These are phyloP conservation scores for Tylopilus plumbeoviolaceoides DNA, from an alignment of 768 basidiomycete species.

Conservation along the genomic window DNA sequence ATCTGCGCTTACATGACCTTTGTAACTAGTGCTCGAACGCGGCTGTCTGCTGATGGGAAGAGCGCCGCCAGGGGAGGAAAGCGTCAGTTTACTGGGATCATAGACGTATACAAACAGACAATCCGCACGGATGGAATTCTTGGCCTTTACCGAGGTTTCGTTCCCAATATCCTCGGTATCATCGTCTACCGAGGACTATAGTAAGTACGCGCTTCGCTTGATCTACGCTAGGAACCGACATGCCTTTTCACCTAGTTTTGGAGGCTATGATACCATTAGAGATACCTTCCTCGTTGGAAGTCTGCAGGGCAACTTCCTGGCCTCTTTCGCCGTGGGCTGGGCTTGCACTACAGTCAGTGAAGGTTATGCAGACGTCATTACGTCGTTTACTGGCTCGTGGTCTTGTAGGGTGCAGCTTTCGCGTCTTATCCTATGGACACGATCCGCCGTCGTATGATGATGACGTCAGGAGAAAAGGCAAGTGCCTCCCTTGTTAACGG, in stretches of 20 bases:
- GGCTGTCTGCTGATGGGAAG: conserved; percentile 39
- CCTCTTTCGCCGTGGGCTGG: conserved; percentile 41
- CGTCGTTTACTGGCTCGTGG: neutral
- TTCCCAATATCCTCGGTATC: conserved; percentile 40
- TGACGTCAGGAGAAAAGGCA: conserved; percentile 39
- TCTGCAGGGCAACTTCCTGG: conserved; percentile 37
- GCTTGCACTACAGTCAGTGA: conserved; percentile 35
- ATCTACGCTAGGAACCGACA: neutral
- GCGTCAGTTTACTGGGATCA: conserved; percentile 38
- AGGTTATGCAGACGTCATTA: neutral
- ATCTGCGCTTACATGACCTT: neutral
- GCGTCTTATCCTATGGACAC: conserved; percentile 44
- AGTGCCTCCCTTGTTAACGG: neutral
- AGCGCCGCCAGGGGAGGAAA: conserved; percentile 34
- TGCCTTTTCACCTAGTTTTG: conserved; percentile 30
- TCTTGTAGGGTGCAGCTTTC: conserved; percentile 32
- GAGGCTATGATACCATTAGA: conserved; percentile 40
- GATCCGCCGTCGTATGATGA: conserved; percentile 46
- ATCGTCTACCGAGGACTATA: conserved; percentile 43
- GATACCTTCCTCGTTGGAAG: conserved; percentile 38
- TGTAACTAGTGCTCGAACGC: conserved; percentile 35
- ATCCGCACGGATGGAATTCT: conserved; percentile 36
- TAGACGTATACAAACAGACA: conserved; percentile 43
- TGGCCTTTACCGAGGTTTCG: conserved; percentile 42
- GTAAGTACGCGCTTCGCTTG: conserved; percentile 21